Evolutionary conservation across 2,329 filamentous ascomycete genomes (phyloP).

Genomic region (Aspergillus pseudotamarii): DNA sequence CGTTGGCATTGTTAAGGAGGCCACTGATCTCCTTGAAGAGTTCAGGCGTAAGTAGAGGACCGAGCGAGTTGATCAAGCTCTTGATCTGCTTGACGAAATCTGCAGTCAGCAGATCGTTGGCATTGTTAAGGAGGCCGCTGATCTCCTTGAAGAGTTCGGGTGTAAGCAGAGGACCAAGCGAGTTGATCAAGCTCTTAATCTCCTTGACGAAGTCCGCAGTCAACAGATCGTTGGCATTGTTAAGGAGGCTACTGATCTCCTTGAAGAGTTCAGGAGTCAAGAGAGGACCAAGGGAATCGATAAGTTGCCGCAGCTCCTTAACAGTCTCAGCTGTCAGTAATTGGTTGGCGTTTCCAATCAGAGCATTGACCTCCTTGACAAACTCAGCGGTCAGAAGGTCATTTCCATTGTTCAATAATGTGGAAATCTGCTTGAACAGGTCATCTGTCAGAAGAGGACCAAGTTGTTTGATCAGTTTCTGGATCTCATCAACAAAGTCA

Average conservation of each 20-base stretch:
- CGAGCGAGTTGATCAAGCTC: neutral
- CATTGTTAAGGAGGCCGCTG: slow-evolving; percentile 23
- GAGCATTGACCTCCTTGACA: slow-evolving; percentile 33
- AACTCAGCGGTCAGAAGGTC: slow-evolving; percentile 24
- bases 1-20: slow-evolving; percentile 29
- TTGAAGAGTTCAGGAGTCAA: slow-evolving; percentile 30
- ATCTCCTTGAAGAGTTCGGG: slow-evolving; percentile 24
- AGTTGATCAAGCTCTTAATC: slow-evolving; percentile 23
- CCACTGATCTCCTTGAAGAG: slow-evolving; percentile 22
- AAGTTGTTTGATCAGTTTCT: slow-evolving; percentile 23
- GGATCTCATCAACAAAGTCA: slow-evolving; percentile 28
- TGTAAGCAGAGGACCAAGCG: slow-evolving; percentile 21
- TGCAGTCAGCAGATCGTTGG: slow-evolving; percentile 34
- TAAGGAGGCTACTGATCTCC: slow-evolving; percentile 21
- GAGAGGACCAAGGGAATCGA: slow-evolving; percentile 29
- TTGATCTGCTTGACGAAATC: slow-evolving; percentile 32
- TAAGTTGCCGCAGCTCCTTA: slow-evolving; percentile 29
- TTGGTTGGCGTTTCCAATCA: slow-evolving; percentile 33
- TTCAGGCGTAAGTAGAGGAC: slow-evolving; percentile 23
- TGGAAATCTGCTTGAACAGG: slow-evolving; percentile 19
- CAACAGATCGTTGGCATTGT: slow-evolving; percentile 33
- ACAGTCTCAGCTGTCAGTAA: slow-evolving; percentile 30
- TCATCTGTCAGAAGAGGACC: slow-evolving; percentile 20
- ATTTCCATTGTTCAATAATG: slow-evolving; percentile 23
- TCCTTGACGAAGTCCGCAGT: slow-evolving; percentile 33